These are phyloP conservation scores for Amoebophrya sp. DNA, from an alignment of 169 alveolate species.

Conservation along the genomic window DNA sequence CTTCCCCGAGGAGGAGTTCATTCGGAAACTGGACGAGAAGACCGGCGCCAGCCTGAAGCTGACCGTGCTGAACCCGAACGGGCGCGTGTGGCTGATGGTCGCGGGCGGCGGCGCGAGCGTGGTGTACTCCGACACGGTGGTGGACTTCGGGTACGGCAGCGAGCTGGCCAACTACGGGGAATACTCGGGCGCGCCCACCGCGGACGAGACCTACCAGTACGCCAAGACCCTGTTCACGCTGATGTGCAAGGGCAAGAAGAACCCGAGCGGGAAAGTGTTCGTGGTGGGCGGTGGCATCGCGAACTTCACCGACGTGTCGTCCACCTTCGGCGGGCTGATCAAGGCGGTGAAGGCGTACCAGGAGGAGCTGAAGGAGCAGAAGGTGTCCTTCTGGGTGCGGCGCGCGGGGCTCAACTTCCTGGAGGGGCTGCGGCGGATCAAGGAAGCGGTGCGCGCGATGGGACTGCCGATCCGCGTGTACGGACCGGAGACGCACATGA, in stretches of 20 bases:
- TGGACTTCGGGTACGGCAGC: conserved; percentile 34
- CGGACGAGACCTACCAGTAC: conserved; percentile 36
- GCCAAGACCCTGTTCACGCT: conserved; percentile 31
- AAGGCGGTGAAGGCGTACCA: conserved; percentile 28
- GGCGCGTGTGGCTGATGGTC: conserved; percentile 41
- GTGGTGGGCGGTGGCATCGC: conserved; percentile 45
- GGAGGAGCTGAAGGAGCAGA: conserved; percentile 29
- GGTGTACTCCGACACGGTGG: conserved; percentile 39
- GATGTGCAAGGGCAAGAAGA: conserved; percentile 26
- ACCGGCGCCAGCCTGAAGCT: conserved; percentile 41
- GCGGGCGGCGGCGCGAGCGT: conserved; percentile 43
- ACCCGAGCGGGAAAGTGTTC: conserved; percentile 35
- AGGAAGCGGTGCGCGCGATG: conserved; percentile 20
- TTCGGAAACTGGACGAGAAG: conserved; percentile 36
- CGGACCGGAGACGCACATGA: conserved; percentile 47
- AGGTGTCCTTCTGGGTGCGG: conserved; percentile 31
- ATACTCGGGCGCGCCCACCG: conserved; percentile 43
- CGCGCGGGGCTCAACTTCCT: conserved; percentile 40
- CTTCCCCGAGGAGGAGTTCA: conserved; percentile 32
- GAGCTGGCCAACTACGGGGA: conserved; percentile 42
- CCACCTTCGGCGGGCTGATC: conserved; percentile 36
- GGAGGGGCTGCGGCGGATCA: conserved; percentile 35
- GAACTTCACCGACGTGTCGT: conserved; percentile 42
- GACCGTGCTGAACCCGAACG: conserved; percentile 38
- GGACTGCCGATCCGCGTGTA: conserved; percentile 19